Evolutionary conservation across 164 flowering plant genomes (phyloP), one percentile per base, ranked within the genome.

Genomic region (Aristolochia californica): DNA sequence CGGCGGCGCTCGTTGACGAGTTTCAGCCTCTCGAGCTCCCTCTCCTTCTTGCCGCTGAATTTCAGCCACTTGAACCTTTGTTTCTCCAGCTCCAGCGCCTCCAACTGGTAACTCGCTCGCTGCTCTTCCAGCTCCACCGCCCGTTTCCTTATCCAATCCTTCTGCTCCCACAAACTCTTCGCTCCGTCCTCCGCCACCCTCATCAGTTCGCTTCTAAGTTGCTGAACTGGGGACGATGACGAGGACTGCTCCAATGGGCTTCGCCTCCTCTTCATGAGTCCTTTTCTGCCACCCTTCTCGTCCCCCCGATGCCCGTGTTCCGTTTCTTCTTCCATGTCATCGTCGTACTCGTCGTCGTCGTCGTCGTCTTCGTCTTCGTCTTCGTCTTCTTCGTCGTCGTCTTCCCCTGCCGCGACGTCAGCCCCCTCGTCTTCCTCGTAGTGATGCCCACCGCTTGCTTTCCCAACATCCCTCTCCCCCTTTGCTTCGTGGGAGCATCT

Each of bases 11-110:
- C 93, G 15, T 89, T 93, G 16, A 71, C 72, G 1, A 89, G 77
- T 81, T 75, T 87, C 50, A 79, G 73, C 53, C 72, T 79, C 79
- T 93, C 97, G 88, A 93, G 80, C 48, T 89, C 95, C 74, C 97
- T 77, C 74, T 93, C 99, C 69, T 93, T 93, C 75, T 85, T 84
- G 62, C 75, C 68, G 62, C 91, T 77, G 34, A 77, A 93, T 64
- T 75, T 93, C 47, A 75, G 47, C 98, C 98, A 93, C 64, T 89
- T 93, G 58, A 85, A 56, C 62, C 90, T 64, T 66, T 81, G 88
- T 69, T 83, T 89, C 76, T 87, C 99, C 2, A 93, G 72, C 81
- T 87, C 93, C 38, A 75, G 77, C 22, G 85, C 84, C 61, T 85
- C 66, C 15, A 27, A 49, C 45, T 78, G 83, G 64, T 68, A 79